Evolutionary conservation across 192 early-diverging fungal genomes (phyloP).

Genomic region (Coemansia sp.): DNA sequence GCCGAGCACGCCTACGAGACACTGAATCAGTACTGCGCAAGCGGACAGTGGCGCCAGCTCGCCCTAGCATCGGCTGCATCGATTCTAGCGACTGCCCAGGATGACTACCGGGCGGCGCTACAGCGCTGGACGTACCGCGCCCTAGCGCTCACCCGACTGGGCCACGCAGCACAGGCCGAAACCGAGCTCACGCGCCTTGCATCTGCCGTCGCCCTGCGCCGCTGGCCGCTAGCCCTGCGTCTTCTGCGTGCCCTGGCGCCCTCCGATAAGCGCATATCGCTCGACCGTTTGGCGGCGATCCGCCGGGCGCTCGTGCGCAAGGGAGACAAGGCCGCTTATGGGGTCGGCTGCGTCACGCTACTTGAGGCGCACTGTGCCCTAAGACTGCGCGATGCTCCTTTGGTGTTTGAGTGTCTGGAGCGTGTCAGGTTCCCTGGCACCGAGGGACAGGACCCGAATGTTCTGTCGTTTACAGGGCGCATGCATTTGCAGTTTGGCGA

Average conservation of each 20-base stretch:
- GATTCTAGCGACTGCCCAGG: slow-evolving; percentile 10
- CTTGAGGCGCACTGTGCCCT: slow-evolving; percentile 1
- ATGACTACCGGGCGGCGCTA: slow-evolving; percentile 8
- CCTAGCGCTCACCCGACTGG: slow-evolving; percentile 19
- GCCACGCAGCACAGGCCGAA: slow-evolving; percentile 4
- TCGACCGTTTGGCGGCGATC: too few species aligned
- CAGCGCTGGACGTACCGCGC: slow-evolving; percentile 38
- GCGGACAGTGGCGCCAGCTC: slow-evolving; percentile 41
- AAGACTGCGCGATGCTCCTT: slow-evolving; percentile 13
- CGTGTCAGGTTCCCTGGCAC: neutral
- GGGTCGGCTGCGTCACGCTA: too few species aligned
- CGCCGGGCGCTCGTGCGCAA: too few species aligned
- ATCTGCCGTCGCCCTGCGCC: slow-evolving; percentile 1
- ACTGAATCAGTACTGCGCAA: slow-evolving; percentile 34
- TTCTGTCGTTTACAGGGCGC: slow-evolving; percentile 34
- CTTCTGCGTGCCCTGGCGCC: slow-evolving; percentile 31
- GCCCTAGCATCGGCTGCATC: slow-evolving; percentile 33
- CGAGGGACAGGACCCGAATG: slow-evolving; percentile 8
- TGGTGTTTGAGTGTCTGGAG: slow-evolving; percentile 14
- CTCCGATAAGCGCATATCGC: neutral
- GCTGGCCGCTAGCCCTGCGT: slow-evolving; percentile 48
- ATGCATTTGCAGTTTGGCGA: slow-evolving; percentile 38
- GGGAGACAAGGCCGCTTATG: too few species aligned
- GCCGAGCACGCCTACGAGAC: slow-evolving; percentile 23
- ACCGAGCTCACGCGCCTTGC: slow-evolving; percentile 26